These are phyloP conservation scores for Boletus holoroseus DNA, from an alignment of 1,284 basidiomycete genomes.

Conservation along the genomic window DNA sequence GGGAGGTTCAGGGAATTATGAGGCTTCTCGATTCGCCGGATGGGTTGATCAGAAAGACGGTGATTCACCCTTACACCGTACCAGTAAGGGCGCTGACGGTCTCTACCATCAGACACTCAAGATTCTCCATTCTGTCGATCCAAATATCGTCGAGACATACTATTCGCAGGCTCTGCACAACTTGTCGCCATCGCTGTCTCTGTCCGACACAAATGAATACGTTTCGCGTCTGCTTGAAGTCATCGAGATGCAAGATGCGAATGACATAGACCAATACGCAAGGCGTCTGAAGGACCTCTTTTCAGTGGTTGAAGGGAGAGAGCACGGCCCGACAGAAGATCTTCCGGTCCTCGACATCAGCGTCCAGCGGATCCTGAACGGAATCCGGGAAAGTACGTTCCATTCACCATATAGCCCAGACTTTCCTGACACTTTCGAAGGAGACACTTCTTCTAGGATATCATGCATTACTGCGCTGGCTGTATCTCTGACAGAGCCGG, in stretches of 20 bases:
- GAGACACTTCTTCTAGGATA: slow-evolving; percentile 40
- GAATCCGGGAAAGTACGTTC: slow-evolving; percentile 45
- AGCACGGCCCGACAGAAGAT: slow-evolving; percentile 26
- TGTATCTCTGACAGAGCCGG: slow-evolving; percentile 42
- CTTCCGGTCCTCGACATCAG: slow-evolving; percentile 47
- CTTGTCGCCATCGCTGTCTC: slow-evolving; percentile 33
- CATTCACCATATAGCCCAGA: neutral
- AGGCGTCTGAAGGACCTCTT: slow-evolving; percentile 46
- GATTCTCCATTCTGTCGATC: slow-evolving; percentile 52
- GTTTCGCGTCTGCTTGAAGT: slow-evolving; percentile 54
- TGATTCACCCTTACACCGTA: slow-evolving; percentile 27
- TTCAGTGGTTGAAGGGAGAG: slow-evolving; percentile 37
- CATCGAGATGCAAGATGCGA: slow-evolving; percentile 42
- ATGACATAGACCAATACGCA: slow-evolving; percentile 58
- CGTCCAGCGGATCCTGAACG: slow-evolving; percentile 49
- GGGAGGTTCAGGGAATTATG: slow-evolving; percentile 68
- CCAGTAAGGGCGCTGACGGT: slow-evolving; percentile 11
- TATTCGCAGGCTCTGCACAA: slow-evolving; percentile 44
- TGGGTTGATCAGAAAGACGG: slow-evolving; percentile 52
- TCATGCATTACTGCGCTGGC: slow-evolving; percentile 49
- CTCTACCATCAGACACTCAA: slow-evolving; percentile 45
- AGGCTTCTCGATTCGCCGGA: slow-evolving; percentile 57
- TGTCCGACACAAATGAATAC: slow-evolving; percentile 36
- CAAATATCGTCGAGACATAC: slow-evolving; percentile 50
- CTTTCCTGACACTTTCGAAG: slow-evolving; percentile 32